These are phyloP conservation scores for Nitzschia palea DNA, from an alignment of 108 stramenopile genomes.

Conservation along the genomic window DNA sequence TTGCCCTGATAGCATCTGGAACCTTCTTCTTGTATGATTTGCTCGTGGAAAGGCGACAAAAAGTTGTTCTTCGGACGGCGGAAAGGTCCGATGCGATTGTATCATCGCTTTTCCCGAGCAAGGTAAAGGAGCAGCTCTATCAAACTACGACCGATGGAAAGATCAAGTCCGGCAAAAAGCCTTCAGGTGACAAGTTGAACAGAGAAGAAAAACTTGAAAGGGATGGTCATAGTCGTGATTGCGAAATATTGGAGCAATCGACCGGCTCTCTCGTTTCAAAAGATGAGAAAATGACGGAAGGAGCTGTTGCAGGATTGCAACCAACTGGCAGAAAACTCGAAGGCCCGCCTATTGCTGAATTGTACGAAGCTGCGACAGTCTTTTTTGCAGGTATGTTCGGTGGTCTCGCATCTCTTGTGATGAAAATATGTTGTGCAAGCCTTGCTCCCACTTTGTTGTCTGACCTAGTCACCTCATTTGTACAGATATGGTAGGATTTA, in stretches of 20 bases:
- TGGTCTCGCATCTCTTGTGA: neutral
- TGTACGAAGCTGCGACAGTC: neutral
- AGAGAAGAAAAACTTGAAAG: too few species aligned
- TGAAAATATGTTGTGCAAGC: neutral
- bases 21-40: slow-evolving; percentile 24
- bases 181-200: slow-evolving; percentile 1
- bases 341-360: slow-evolving; percentile 4
- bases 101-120: slow-evolving; percentile 33
- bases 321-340: neutral
- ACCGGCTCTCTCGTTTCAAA: too few species aligned
- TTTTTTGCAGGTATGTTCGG: neutral
- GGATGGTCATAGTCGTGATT: too few species aligned
- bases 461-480: too few species aligned
- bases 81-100: slow-evolving; percentile 25
- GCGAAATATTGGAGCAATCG: too few species aligned
- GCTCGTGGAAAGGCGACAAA: slow-evolving; percentile 28
- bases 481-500: neutral
- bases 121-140: slow-evolving; percentile 29
- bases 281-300: too few species aligned
- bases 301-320: neutral
- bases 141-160: too few species aligned
- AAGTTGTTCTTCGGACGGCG: slow-evolving; percentile 17
- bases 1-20: slow-evolving; percentile 6
- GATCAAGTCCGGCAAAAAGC: too few species aligned
- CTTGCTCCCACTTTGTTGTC: neutral